Percentiles rank a stretch among this genome's conserved stretches.
phyloP scores from a whole-genome alignment of 2,329 filamentous ascomycete genomes.

The Pochonia chlamydosporia region DNA sequence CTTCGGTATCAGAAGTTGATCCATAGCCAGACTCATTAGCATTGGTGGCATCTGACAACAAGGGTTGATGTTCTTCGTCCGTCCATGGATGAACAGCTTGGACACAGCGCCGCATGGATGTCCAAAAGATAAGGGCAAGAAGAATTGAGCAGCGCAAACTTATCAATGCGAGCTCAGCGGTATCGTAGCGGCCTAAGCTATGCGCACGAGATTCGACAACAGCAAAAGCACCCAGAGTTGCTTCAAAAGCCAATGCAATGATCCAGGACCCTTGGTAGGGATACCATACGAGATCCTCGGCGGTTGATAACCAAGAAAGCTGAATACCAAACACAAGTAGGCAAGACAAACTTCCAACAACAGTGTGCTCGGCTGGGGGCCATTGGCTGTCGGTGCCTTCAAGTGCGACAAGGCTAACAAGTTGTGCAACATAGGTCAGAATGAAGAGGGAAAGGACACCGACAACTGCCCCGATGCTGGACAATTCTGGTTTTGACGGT shows the following conservation, averaged over 20 bases:
- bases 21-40: conserved; percentile 32
- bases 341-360: conserved; percentile 56
- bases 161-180: conserved; percentile 17
- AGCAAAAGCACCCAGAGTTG: conserved; percentile 31
- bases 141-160: conserved; percentile 14
- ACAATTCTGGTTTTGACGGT: conserved; percentile 10
- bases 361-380: conserved; percentile 39
- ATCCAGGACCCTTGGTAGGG: conserved; percentile 59
- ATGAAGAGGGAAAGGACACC: conserved; percentile 40
- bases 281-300: conserved; percentile 49
- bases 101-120: conserved; percentile 20
- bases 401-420: conserved; percentile 31
- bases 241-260: conserved; percentile 52
- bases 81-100: conserved; percentile 17
- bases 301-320: conserved; percentile 47
- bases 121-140: conserved; percentile 24
- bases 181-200: conserved; percentile 12
- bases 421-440: conserved; percentile 42
- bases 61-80: conserved; percentile 54
- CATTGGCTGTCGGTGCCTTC: conserved; percentile 29
- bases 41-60: conserved; percentile 36
- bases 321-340: conserved; percentile 59
- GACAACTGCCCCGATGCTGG: conserved; percentile 20
- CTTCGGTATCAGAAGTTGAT: conserved; percentile 32
- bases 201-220: conserved; percentile 6